These are phyloP conservation scores for Rhytidhysteron rufulum DNA, from an alignment of 2,329 filamentous ascomycete species.

Conservation along the genomic window DNA sequence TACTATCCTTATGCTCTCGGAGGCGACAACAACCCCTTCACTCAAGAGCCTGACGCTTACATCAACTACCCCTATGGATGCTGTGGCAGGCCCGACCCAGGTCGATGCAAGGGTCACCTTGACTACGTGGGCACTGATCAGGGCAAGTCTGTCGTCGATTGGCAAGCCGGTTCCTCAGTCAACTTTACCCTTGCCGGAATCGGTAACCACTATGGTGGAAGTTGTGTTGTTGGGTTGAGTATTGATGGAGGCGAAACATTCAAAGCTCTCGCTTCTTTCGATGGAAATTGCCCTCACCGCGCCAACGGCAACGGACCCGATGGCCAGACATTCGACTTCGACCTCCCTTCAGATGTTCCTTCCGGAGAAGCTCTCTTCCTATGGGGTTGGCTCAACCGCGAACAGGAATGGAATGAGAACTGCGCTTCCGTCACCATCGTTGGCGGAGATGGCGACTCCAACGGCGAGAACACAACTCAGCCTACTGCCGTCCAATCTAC, in stretches of 20 bases:
- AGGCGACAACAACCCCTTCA: conserved; percentile 43
- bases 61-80: conserved; percentile 46
- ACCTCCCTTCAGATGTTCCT: conserved; percentile 41
- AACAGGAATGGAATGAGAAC: conserved; percentile 45
- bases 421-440: conserved; percentile 44
- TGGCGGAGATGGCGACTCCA: conserved; percentile 10
- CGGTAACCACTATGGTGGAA: conserved; percentile 32
- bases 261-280: conserved; percentile 43
- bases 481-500: conserved; percentile 3
- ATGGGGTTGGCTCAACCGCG: conserved; percentile 49
- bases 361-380: conserved; percentile 41
- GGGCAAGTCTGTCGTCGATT: conserved; percentile 41
- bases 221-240: conserved; percentile 46
- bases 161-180: conserved; percentile 40
- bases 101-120: conserved; percentile 43
- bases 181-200: conserved; percentile 38
- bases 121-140: conserved; percentile 41
- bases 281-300: conserved; percentile 46
- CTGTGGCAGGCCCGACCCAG: conserved; percentile 35
- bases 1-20: conserved; percentile 42
- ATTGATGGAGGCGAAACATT: conserved; percentile 42
- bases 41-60: conserved; percentile 27
- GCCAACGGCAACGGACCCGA: conserved; percentile 32
- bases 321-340: conserved; percentile 44
- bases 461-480: conserved; percentile 8